Conservation (phyloP, 768 basidiomycete species). For the Hebeloma cylindrosporum region DNA sequence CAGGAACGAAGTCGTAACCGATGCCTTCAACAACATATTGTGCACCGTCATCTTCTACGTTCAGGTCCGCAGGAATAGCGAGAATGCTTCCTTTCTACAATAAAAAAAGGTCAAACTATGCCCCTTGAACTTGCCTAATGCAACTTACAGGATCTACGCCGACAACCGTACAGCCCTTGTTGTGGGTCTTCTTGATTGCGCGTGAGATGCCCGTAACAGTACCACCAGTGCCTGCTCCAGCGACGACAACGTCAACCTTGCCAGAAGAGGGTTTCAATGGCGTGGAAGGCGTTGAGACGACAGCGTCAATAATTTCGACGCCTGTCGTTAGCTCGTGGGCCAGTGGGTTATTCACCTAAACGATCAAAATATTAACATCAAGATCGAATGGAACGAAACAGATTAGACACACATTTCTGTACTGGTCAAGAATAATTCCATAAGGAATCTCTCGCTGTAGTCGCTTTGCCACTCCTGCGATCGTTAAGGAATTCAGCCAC, state of each 20-base stretch:
- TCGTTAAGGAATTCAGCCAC: conserved; percentile 89
- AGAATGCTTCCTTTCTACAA: conserved; percentile 85
- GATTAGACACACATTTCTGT: conserved; percentile 57
- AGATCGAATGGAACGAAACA: not conserved
- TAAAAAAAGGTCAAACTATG: conserved; percentile 1
- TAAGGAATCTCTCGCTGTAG: conserved; percentile 77
- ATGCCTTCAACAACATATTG: conserved; percentile 93
- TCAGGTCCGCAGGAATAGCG: conserved; percentile 67
- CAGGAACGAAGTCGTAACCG: conserved; percentile 91
- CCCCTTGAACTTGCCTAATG: not conserved
- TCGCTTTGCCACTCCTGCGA: conserved; percentile 79
- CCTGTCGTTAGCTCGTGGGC: conserved; percentile 92
- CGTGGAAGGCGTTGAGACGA: conserved; percentile 65
- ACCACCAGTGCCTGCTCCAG: conserved; percentile 92
- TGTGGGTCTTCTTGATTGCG: conserved; percentile 78
- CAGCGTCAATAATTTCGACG: conserved; percentile 85
- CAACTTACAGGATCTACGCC: conserved; percentile 83
- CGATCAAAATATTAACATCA: conserved; percentile 13
- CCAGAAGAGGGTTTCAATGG: conserved; percentile 57
- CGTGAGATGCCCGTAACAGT: conserved; percentile 88
- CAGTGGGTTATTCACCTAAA: conserved; percentile 76
- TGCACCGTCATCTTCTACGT: conserved; percentile 46
- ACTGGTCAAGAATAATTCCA: conserved; percentile 93
- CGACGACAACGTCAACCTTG: conserved; percentile 80
- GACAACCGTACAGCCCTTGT: conserved; percentile 71